These are phyloP conservation scores for Eucalyptus guilfoylei DNA, from an alignment of 345 rosid genomes.

Conservation along the genomic window DNA sequence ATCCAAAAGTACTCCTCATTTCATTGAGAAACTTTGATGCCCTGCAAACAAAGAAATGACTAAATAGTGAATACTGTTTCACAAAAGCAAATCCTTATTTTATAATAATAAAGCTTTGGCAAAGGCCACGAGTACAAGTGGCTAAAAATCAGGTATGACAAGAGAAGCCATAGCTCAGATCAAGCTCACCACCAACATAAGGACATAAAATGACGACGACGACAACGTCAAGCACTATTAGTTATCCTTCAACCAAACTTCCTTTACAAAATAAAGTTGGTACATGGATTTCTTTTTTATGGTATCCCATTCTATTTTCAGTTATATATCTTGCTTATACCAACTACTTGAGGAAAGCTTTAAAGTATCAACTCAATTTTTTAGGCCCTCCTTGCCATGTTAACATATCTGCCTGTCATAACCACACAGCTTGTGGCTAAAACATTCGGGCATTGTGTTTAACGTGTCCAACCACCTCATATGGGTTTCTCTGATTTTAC, in stretches of 20 bases:
- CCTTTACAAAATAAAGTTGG: not conserved
- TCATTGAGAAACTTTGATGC: conserved; percentile 68
- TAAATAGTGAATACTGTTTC: not conserved
- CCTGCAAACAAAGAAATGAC: conserved; percentile 36
- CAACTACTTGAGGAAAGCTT: not conserved
- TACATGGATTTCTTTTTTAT: not conserved
- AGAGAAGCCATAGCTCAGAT: not conserved
- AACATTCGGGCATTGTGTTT: not conserved
- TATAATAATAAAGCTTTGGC: not conserved
- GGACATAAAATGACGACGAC: not conserved
- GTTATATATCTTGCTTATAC: not conserved
- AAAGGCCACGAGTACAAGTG: not conserved
- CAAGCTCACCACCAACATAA: not conserved
- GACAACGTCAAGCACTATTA: not conserved
- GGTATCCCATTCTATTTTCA: not conserved
- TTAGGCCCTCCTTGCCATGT: not conserved
- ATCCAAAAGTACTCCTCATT: conserved; percentile 85
- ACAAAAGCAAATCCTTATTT: not conserved
- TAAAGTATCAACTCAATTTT: not conserved
- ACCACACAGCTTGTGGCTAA: not conserved
- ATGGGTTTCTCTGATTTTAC: not conserved
- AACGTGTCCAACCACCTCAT: not conserved
- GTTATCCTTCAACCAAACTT: not conserved
- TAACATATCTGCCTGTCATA: not conserved
- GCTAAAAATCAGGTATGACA: not conserved